These are phyloP conservation scores for Podaxis sp. DNA, from an alignment of 768 basidiomycete genomes.

Conservation along the genomic window DNA sequence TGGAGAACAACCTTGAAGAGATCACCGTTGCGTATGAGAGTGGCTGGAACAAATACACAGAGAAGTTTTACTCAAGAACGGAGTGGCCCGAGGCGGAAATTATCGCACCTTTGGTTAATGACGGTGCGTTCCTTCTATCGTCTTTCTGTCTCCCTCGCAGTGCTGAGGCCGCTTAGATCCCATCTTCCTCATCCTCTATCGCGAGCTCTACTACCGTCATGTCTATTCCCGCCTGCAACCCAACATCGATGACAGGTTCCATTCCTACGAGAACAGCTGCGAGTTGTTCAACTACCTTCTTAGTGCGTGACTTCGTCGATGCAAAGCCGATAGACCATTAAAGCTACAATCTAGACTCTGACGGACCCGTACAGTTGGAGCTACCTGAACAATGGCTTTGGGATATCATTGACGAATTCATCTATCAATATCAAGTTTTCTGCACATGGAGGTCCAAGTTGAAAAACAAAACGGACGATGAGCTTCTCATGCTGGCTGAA, in stretches of 20 bases:
- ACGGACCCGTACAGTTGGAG: conserved; percentile 89
- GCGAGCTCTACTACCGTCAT: conserved; percentile 93
- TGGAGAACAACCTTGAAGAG: conserved; percentile 86
- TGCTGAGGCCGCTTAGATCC: conserved; percentile 53
- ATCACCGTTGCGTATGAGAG: conserved; percentile 95
- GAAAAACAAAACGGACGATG: conserved; percentile 86
- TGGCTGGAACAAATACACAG: conserved; percentile 95
- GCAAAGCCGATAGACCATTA: neutral
- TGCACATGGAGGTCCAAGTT: conserved; percentile 87
- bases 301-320: conserved; percentile 48
- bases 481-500: conserved; percentile 77
- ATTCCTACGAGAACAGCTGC: conserved; percentile 97
- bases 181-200: conserved; percentile 95
- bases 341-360: conserved; percentile 61
- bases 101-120: conserved; percentile 91
- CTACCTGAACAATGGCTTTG: conserved; percentile 98
- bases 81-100: conserved; percentile 99
- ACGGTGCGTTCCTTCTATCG: conserved; percentile 51
- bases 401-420: conserved; percentile 97
- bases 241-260: conserved; percentile 96
- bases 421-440: conserved; percentile 98
- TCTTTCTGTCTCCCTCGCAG: neutral
- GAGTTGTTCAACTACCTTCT: conserved; percentile 97
- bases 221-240: conserved; percentile 95
- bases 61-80: conserved; percentile 90